Base-by-base conservation (phyloP, 441 rosid species). In the Kokia cookei region DNA sequence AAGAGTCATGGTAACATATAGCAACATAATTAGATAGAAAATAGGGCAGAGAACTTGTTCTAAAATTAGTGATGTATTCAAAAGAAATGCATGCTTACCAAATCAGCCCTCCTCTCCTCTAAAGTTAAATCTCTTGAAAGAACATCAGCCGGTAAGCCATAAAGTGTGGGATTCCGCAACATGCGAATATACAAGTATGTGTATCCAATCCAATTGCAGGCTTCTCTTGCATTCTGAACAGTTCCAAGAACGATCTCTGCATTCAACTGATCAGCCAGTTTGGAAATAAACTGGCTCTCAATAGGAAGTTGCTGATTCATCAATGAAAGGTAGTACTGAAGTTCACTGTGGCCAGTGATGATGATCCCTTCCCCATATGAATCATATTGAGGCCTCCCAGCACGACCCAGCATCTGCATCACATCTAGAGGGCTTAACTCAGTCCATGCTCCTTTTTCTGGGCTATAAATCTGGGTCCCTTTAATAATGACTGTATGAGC, bases 331-430 rank as follows among this genome's bases (percentile, higher is more conserved):
- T 93, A 93, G 82, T 90, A 90, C 53, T 89, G 91, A 76, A 95
- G 87, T 73, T 95, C 93, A 75, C 87, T 87, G 79, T 89, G 89
- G 75, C 97, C 97, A 68, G 99, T 96, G 77, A 96, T 90, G 76
- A 96, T 89, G 77, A 96, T 93, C 55, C 98, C 97, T 86, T 92
- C 97, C 54, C 97, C 98, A 54, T 79, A 82, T 7, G 92, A 84
- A 87, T 96, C 99, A 83, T 81, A 93, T 79, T 93, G 98, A 73
- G 99, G 99, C 80, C 98, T 86, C 77, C 99, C 98, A 19, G 98
- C 99, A 83, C 99, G 97, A 72, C 98, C 99, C 81, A 95, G 87
- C 97, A 95, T 93, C 92, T 95, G 99, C 99, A 95, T 93, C 62
- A 93, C 91, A 85, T 95, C 98, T 75, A 93, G 79, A 62, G 98